phyloP scores from a whole-genome alignment of 2,329 filamentous ascomycete genomes.

The Cytospora chrysosperma region DNA sequence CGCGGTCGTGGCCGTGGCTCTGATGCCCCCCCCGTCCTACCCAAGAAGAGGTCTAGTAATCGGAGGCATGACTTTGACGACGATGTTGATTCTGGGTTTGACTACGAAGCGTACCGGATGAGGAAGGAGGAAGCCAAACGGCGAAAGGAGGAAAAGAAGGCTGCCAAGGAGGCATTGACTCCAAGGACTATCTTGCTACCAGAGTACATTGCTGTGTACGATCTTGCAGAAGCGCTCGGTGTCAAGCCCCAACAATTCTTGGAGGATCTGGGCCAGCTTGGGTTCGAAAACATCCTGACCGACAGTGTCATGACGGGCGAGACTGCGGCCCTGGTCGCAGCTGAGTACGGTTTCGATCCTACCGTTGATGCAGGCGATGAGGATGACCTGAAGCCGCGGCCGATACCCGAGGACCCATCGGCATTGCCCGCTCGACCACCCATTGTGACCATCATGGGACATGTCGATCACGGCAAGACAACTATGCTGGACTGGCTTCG shows the following conservation, averaged over 20 bases:
- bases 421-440: constrained; percentile 74
- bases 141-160: constrained; percentile 44
- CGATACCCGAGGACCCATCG: constrained; percentile 66
- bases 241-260: constrained; percentile 72
- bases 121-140: constrained; percentile 40
- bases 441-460: constrained; percentile 98
- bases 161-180: constrained; percentile 39
- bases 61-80: constrained; percentile 29
- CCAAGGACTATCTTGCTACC: constrained; percentile 72
- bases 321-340: constrained; percentile 83
- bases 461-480: constrained; percentile 98
- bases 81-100: constrained; percentile 28
- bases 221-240: constrained; percentile 73
- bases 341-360: constrained; percentile 91
- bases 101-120: constrained; percentile 39
- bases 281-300: constrained; percentile 80
- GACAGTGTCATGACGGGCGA: constrained; percentile 90
- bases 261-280: constrained; percentile 74
- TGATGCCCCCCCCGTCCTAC: background rate
- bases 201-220: constrained; percentile 86
- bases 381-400: constrained; percentile 70
- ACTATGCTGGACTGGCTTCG: constrained; percentile 92
- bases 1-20: constrained; percentile 22
- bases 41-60: constrained; percentile 7
- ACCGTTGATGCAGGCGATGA: constrained; percentile 65